Percentiles rank a stretch among this genome's conserved stretches.
Evolutionary conservation across 2,329 filamentous ascomycete species (phyloP).

Genomic region (Neopestalotiopsis sp.): DNA sequence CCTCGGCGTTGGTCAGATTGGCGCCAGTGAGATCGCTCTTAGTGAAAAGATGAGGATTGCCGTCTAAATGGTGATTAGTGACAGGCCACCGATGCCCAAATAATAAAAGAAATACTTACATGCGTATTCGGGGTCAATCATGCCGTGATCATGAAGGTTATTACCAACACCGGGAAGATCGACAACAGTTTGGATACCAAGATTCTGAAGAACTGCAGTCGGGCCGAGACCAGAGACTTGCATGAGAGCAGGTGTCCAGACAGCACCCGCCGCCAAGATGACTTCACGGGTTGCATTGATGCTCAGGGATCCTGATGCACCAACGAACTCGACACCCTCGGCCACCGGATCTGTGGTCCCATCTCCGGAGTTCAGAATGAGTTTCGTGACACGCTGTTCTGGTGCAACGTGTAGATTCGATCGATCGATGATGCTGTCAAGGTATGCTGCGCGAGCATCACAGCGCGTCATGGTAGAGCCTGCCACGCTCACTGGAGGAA

Average conservation of each 20-base stretch:
- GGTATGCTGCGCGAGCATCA: conserved; percentile 12
- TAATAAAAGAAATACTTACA: conserved; percentile 15
- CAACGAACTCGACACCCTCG: conserved; percentile 8
- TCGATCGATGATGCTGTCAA: conserved; percentile 5
- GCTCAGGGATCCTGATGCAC: neutral
- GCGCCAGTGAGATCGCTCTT: conserved; percentile 6
- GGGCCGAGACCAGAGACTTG: conserved; percentile 56
- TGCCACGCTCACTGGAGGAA: conserved; percentile 2
- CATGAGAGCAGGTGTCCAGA: conserved; percentile 50
- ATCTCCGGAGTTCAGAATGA: conserved; percentile 6
- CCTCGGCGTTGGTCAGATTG: conserved; percentile 32
- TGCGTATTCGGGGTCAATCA: conserved; percentile 29
- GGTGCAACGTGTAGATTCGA: conserved; percentile 12
- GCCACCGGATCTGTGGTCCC: neutral
- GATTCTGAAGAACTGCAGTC: conserved; percentile 36
- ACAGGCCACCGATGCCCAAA: neutral
- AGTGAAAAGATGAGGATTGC: conserved; percentile 20
- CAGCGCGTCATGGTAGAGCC: conserved; percentile 4
- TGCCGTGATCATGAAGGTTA: conserved; percentile 48
- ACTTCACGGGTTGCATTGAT: conserved; percentile 49
- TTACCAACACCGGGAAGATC: conserved; percentile 55
- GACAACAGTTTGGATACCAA: conserved; percentile 45
- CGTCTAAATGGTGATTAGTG: neutral
- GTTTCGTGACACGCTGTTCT: conserved; percentile 3
- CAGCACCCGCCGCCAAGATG: conserved; percentile 46